Evolutionary conservation across 2,329 filamentous ascomycete species (phyloP), one percentile per base, ranked within the genome.

Genomic region (Neospermospora avenae): DNA sequence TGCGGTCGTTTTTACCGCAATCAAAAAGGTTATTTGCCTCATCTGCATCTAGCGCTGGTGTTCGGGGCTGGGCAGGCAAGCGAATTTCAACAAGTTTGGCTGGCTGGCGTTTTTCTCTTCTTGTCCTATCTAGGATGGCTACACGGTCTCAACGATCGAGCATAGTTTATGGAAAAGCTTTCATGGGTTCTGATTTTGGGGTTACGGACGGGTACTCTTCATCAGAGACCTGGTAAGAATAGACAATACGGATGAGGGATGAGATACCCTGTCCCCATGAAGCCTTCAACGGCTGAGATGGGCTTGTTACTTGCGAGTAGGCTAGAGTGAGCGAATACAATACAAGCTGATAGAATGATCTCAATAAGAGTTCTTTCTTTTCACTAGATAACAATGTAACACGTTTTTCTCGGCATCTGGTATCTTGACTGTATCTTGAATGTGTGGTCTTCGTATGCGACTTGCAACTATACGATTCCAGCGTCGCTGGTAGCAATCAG

Each of bases 71-170:
- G 28, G 11, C 39, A 42, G 31, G 24, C 24, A 25, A 48, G 59
- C 63, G 68, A 69, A 71, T 65, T 72, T 72, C 71, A 72, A 72
- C 70, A 72, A 65, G 69, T 71, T 69, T 69, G 67, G 28, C 28
- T 31, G 28, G 28, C 28, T 31, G 28, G 69, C 67, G 70, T 72
- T 69, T 49, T 58, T 18, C 31, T 11, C 8, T 20, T 10, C 7
- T 8, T 18, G n/a, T n/a, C 7, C 3, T 18, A 8, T n/a, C 3
- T n/a, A 7, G 62, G 64, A 65, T 4, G 24, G 22, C 52, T 49
- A 49, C 46, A 55, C 51, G 67, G 69, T 71, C 66, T 70, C 67
- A 70, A 70, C 67, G 66, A 70, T 69, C 67, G 59, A 48, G 55
- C 59, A 59, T 56, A 5, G 41, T 8, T 24, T 46, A 37, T 24